Evolutionary conservation across 2,329 filamentous ascomycete species (phyloP).

Genomic region (Neocatenulostroma microsporum): DNA sequence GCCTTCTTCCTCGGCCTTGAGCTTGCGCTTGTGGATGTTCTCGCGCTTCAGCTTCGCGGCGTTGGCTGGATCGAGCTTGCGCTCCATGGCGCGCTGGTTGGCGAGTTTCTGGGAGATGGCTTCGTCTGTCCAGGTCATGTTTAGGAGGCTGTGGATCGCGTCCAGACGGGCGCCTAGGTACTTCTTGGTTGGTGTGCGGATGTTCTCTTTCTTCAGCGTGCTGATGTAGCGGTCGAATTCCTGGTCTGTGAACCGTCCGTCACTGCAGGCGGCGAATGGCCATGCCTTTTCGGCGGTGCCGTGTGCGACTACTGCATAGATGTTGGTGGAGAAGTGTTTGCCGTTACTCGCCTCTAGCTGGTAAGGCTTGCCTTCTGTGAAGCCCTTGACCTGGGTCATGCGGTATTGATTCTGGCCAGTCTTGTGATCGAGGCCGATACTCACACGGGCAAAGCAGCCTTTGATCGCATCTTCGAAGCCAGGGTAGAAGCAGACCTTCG

Average conservation of each 20-base stretch:
- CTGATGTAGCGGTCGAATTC: slow-evolving; percentile 78
- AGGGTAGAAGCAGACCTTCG: slow-evolving; percentile 86
- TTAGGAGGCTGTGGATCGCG: slow-evolving; percentile 71
- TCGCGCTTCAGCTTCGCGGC: slow-evolving; percentile 61
- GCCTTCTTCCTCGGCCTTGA: slow-evolving; percentile 57
- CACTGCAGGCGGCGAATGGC: slow-evolving; percentile 85
- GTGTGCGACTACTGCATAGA: slow-evolving; percentile 73
- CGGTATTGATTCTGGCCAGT: slow-evolving; percentile 73
- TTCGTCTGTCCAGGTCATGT: slow-evolving; percentile 71
- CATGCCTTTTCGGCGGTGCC: slow-evolving; percentile 78
- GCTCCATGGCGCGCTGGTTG: slow-evolving; percentile 60
- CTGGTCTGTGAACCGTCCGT: slow-evolving; percentile 66
- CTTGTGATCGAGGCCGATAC: slow-evolving; percentile 64
- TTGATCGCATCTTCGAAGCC: slow-evolving; percentile 74
- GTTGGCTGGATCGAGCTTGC: slow-evolving; percentile 42
- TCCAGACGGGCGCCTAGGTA: slow-evolving; percentile 63
- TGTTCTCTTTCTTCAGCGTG: slow-evolving; percentile 62
- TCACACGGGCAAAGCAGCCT: slow-evolving; percentile 79
- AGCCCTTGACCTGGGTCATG: slow-evolving; percentile 78
- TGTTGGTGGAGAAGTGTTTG: slow-evolving; percentile 71
- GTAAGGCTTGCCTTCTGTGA: slow-evolving; percentile 73
- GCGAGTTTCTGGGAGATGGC: slow-evolving; percentile 75
- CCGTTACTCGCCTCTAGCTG: slow-evolving; percentile 65
- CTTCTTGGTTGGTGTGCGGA: slow-evolving; percentile 65
- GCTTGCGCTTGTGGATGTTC: slow-evolving; percentile 56